phyloP scores from a whole-genome alignment of 2,329 filamentous ascomycete genomes.

The Clarireedia homoeocarpa region DNA sequence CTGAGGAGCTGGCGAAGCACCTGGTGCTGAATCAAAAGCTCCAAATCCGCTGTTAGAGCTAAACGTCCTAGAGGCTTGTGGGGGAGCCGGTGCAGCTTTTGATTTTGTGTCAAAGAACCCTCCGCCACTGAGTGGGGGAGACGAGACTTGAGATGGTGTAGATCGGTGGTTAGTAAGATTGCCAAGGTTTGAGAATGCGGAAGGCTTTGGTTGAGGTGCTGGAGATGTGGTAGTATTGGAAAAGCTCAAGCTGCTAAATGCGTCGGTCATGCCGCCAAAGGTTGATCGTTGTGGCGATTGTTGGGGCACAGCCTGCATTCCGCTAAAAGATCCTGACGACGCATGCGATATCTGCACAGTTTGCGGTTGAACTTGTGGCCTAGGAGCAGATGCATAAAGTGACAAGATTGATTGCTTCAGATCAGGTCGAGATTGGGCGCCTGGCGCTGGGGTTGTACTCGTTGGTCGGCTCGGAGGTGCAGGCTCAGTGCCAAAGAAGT shows the following conservation, averaged over 20 bases:
- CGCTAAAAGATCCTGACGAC: conserved; percentile 57
- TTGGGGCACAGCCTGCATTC: conserved; percentile 42
- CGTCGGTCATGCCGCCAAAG: conserved; percentile 60
- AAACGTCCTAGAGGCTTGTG: conserved; percentile 42
- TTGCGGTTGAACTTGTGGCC: conserved; percentile 55
- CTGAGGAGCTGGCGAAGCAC: conserved; percentile 34
- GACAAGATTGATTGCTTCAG: conserved; percentile 96
- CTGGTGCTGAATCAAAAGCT: conserved; percentile 42
- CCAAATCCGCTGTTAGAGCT: conserved; percentile 55
- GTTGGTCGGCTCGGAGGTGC: conserved; percentile 71
- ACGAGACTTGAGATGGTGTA: conserved; percentile 37
- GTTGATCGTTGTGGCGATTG: conserved; percentile 38
- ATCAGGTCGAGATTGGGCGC: conserved; percentile 72
- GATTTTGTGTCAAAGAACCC: conserved; percentile 76
- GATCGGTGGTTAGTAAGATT: conserved; percentile 34
- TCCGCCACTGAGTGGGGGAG: conserved; percentile 49
- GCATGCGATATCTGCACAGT: conserved; percentile 40
- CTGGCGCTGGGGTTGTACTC: conserved; percentile 63
- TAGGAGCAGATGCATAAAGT: conserved; percentile 78
- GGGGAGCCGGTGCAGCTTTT: conserved; percentile 39
- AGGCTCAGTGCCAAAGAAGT: conserved; percentile 75
- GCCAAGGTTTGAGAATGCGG: conserved; percentile 42
- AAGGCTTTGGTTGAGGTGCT: conserved; percentile 33
- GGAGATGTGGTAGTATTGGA: conserved; percentile 37
- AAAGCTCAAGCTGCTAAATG: conserved; percentile 67